Conservation (phyloP, 179 eudicot species). For the Nepenthes alata region DNA sequence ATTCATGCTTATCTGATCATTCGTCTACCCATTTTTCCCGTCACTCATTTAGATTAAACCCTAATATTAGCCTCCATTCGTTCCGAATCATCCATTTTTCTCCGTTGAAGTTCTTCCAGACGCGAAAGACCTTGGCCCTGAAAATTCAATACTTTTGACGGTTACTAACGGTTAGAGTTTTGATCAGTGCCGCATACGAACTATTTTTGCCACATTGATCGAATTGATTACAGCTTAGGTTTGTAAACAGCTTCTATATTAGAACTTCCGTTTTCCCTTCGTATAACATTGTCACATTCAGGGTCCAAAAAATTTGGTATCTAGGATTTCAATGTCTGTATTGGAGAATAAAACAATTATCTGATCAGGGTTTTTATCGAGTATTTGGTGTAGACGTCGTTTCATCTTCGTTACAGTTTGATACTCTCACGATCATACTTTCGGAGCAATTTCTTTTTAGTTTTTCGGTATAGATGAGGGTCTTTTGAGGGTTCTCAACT, state of each 20-base stretch:
- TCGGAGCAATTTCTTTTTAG: not conserved
- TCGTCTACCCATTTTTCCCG: no score
- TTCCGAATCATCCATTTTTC: no score
- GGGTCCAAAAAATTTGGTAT: not conserved
- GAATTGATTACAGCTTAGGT: not conserved
- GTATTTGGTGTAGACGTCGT: not conserved
- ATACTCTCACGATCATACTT: not conserved
- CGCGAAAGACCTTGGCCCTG: not conserved
- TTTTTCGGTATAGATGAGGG: not conserved
- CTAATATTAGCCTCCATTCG: no score
- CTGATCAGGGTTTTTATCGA: not conserved
- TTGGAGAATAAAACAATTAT: not conserved
- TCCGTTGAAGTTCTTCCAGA: no score
- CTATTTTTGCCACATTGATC: not conserved
- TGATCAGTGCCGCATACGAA: no score
- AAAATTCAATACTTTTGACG: constrained; percentile 1
- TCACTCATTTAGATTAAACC: no score
- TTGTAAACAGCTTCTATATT: not conserved
- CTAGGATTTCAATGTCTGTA: not conserved
- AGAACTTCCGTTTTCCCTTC: not conserved
- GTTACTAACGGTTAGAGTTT: constrained; percentile 1
- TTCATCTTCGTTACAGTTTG: not conserved
- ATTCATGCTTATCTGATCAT: no score
- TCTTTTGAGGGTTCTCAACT: not conserved
- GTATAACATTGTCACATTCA: not conserved